Conservation (phyloP, 768 basidiomycete species). For the Erythrobasidium yunnanense region DNA sequence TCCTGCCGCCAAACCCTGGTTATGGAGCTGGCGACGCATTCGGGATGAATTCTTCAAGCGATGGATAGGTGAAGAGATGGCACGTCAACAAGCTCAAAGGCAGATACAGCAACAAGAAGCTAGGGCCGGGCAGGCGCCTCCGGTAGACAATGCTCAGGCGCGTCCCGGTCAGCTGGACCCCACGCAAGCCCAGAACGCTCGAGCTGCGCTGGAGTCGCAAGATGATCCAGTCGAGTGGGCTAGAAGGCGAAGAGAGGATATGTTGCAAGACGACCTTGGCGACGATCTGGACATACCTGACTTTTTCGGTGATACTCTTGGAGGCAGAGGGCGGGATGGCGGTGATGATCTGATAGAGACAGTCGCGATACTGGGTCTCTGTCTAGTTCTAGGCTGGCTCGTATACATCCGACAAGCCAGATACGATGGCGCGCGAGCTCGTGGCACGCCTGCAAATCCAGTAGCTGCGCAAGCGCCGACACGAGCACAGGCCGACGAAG, state of each 20-base stretch:
- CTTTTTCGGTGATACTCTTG: conserved; percentile 24
- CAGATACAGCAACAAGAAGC: background rate
- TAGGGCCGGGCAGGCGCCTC: conserved; percentile 17
- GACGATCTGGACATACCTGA: conserved; percentile 46
- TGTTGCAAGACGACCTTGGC: conserved; percentile 58
- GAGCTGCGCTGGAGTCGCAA: conserved; percentile 12
- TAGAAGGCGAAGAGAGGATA: conserved; percentile 53
- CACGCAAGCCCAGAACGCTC: conserved; percentile 46
- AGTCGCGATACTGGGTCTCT: conserved; percentile 62
- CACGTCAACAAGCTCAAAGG: conserved; percentile 3
- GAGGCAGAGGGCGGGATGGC: conserved; percentile 11
- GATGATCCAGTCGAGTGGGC: conserved; percentile 55
- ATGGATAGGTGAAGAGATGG: conserved; percentile 24
- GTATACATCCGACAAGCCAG: conserved; percentile 32
- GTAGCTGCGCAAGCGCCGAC: background rate
- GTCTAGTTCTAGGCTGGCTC: conserved; percentile 53
- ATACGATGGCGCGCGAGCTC: conserved; percentile 7
- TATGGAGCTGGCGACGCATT: conserved; percentile 13
- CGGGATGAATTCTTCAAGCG: conserved; percentile 15
- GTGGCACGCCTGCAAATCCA: background rate
- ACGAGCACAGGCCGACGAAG: background rate
- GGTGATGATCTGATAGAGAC: conserved; percentile 71
- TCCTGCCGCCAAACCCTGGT: background rate
- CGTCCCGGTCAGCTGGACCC: conserved; percentile 6
- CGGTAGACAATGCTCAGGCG: conserved; percentile 9